These are phyloP conservation scores for Suillus decipiens DNA, from an alignment of 768 basidiomycete species.

Conservation along the genomic window DNA sequence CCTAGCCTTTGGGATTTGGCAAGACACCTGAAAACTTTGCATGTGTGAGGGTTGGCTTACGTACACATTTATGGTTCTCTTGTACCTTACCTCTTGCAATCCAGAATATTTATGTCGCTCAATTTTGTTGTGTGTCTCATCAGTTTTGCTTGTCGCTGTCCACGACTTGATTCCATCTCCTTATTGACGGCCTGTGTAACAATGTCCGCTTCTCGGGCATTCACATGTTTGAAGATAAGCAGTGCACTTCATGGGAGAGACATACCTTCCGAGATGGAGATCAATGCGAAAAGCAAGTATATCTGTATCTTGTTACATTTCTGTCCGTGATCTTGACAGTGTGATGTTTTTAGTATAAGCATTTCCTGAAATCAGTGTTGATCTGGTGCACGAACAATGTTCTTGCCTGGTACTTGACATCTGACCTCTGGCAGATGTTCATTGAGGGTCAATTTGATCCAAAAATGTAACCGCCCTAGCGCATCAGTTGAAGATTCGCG, in stretches of 20 bases:
- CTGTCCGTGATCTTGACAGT: not conserved
- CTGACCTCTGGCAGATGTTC: conserved; percentile 38
- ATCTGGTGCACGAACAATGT: conserved; percentile 42
- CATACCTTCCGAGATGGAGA: conserved; percentile 70
- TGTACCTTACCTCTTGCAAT: too few relatives aligned
- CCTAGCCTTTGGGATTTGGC: too few relatives aligned
- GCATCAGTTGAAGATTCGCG: conserved; percentile 48
- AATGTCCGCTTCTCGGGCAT: too few relatives aligned
- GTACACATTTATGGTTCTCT: too few relatives aligned
- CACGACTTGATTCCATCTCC: too few relatives aligned
- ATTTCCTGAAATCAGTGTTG: conserved; percentile 65
- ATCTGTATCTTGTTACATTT: not conserved
- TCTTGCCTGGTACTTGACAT: not conserved
- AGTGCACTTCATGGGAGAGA: conserved; percentile 65
- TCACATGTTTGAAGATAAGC: conserved; percentile 67
- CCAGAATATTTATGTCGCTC: too few relatives aligned
- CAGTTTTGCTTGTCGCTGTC: too few relatives aligned
- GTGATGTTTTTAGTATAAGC: conserved; percentile 45
- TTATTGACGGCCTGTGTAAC: too few relatives aligned
- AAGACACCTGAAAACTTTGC: too few relatives aligned
- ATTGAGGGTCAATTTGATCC: conserved; percentile 48
- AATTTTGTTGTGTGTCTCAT: too few relatives aligned
- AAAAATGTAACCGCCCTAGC: conserved; percentile 49
- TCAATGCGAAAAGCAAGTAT: conserved; percentile 59
- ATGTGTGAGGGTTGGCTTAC: too few relatives aligned